Conservation (phyloP, 2,329 filamentous ascomycete genomes). For the Stagonosporopsis vannaccii region DNA sequence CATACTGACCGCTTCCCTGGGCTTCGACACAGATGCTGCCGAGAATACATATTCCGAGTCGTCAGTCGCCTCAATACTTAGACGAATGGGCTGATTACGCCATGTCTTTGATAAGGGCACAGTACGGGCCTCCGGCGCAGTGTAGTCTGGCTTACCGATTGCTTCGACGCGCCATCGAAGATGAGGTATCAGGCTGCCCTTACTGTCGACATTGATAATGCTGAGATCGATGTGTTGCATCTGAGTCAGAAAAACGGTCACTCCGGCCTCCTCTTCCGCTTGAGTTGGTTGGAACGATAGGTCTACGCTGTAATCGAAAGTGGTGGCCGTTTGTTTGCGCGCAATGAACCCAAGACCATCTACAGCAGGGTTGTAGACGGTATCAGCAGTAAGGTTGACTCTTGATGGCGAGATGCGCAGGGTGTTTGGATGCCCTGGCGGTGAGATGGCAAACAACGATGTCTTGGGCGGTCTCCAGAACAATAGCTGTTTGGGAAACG, state of each 20-base stretch:
- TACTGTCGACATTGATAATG: conserved; percentile 24
- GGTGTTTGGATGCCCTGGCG: conserved; percentile 39
- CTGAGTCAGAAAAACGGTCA: conserved; percentile 61
- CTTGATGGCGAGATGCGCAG: conserved; percentile 46
- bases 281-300: conserved; percentile 45
- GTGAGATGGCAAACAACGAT: conserved; percentile 38
- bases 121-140: conserved; percentile 48
- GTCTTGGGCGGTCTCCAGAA: conserved; percentile 61
- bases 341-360: conserved; percentile 61
- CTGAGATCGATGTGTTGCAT: conserved; percentile 60
- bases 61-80: not conserved
- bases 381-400: conserved; percentile 62
- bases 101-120: not conserved
- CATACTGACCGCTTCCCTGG: conserved; percentile 9
- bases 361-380: conserved; percentile 53
- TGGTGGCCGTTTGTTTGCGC: conserved; percentile 60
- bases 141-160: conserved; percentile 38
- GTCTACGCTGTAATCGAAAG: conserved; percentile 61
- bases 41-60: not conserved
- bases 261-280: conserved; percentile 58
- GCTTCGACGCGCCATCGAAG: conserved; percentile 53
- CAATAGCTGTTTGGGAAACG: conserved; percentile 59
- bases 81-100: not conserved
- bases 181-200: conserved; percentile 46
- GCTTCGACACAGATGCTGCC: not conserved